Percentiles rank a stretch among this genome's conserved stretches.
phyloP scores from a whole-genome alignment of 495 filamentous ascomycete genomes.

The Neurospora tetrasperma region DNA sequence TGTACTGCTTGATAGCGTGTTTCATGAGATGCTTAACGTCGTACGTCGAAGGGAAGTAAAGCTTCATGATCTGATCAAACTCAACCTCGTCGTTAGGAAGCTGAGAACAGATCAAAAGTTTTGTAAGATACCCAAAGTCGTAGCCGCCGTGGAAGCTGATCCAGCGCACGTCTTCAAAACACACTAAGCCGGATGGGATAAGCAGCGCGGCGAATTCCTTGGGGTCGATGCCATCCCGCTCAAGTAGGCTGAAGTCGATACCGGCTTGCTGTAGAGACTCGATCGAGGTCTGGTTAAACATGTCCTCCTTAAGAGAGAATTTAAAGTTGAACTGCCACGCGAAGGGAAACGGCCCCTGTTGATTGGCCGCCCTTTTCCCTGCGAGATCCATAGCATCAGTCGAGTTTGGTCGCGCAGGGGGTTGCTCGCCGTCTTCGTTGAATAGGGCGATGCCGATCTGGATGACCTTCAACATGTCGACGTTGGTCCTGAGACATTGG shows the following conservation, averaged over 20 bases:
- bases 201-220: slow-evolving; percentile 78
- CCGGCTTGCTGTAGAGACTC: slow-evolving; percentile 76
- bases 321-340: slow-evolving; percentile 99
- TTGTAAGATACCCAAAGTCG: slow-evolving; percentile 94
- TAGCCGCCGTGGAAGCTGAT: slow-evolving; percentile 98
- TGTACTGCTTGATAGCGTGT: slow-evolving; percentile 47
- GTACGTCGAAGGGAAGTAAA: slow-evolving; percentile 86
- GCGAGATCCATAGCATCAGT: slow-evolving; percentile 47
- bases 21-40: slow-evolving; percentile 98
- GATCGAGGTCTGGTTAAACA: slow-evolving; percentile 92
- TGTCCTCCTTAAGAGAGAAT: slow-evolving; percentile 86
- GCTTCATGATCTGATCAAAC: slow-evolving; percentile 73
- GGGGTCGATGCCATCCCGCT: slow-evolving; percentile 84
- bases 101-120: slow-evolving; percentile 69
- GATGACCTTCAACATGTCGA: slow-evolving; percentile 93
- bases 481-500: slow-evolving; percentile 92
- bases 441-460: slow-evolving; percentile 93
- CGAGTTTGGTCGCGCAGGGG: slow-evolving; percentile 49
- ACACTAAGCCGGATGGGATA: slow-evolving; percentile 84
- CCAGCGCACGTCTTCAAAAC: slow-evolving; percentile 82
- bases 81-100: slow-evolving; percentile 80
- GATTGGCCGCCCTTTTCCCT: slow-evolving; percentile 26
- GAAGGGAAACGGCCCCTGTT: slow-evolving; percentile 59
- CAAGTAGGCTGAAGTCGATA: slow-evolving; percentile 74
- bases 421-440: slow-evolving; percentile 74